A percentile compares a stretch with the other conserved stretches of the same genome.
phyloP scores from a whole-genome alignment of 2,329 filamentous ascomycete genomes.

The Colletotrichum musae region DNA sequence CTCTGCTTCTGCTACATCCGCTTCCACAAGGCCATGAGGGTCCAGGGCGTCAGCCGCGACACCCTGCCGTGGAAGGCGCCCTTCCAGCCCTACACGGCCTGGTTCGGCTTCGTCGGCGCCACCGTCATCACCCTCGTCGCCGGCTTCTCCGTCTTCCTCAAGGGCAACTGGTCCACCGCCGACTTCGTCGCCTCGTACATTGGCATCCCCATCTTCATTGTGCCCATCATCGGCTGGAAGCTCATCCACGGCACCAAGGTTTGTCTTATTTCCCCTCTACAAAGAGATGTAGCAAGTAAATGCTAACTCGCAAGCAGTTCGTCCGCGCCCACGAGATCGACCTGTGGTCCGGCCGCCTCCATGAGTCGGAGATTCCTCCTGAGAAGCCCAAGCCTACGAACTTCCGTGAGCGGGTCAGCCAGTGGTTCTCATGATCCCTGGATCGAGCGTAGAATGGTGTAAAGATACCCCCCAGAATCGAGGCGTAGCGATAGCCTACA shows the following conservation, averaged over 20 bases:
- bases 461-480: not conserved
- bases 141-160: conserved; percentile 76
- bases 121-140: conserved; percentile 64
- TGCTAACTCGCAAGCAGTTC: conserved; percentile 40
- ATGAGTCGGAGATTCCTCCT: conserved; percentile 34
- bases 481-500: not conserved
- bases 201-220: conserved; percentile 73
- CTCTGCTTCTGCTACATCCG: conserved; percentile 60
- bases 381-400: conserved; percentile 32
- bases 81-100: conserved; percentile 59
- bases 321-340: conserved; percentile 45
- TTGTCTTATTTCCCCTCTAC: not conserved
- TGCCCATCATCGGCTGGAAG: conserved; percentile 59
- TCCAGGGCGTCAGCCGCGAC: conserved; percentile 52
- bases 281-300: not conserved
- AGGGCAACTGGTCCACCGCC: conserved; percentile 67
- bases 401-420: conserved; percentile 30
- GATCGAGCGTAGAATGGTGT: not conserved
- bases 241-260: conserved; percentile 43
- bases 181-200: conserved; percentile 76
- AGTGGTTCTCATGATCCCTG: conserved; percentile 33
- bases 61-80: conserved; percentile 60
- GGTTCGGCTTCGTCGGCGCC: conserved; percentile 60
- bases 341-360: conserved; percentile 46
- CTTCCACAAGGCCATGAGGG: conserved; percentile 57